These are phyloP conservation scores for Verticillium albo-atrum DNA, from an alignment of 2,329 filamentous ascomycete species.

Conservation along the genomic window DNA sequence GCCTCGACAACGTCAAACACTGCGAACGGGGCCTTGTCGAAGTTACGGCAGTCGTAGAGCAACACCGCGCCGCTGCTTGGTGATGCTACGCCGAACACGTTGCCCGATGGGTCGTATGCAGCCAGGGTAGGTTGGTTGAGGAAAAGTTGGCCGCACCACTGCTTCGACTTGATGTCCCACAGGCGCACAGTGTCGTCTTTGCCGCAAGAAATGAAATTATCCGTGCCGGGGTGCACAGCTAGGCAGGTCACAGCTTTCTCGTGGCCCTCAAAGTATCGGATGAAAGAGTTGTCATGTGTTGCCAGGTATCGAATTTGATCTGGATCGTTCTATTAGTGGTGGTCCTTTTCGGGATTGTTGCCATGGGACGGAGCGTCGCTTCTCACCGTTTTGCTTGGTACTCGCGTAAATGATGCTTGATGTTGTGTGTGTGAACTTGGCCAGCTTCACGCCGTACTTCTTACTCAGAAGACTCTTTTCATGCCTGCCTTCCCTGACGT, in stretches of 20 bases:
- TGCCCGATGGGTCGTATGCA: constrained; percentile 88
- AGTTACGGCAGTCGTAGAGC: constrained; percentile 91
- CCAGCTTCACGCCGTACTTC: constrained; percentile 93
- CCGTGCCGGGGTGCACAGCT: constrained; percentile 76
- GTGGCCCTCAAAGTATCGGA: constrained; percentile 94
- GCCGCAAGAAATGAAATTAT: constrained; percentile 89
- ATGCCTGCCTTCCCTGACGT: constrained; percentile 82
- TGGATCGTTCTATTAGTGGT: neutral
- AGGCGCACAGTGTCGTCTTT: constrained; percentile 87
- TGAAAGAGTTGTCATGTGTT: constrained; percentile 93
- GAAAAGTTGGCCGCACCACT: constrained; percentile 75
- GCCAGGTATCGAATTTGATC: constrained; percentile 69
- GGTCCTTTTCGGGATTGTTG: neutral
- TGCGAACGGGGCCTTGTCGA: constrained; percentile 84
- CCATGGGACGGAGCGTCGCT: neutral
- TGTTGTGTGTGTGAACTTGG: constrained; percentile 88
- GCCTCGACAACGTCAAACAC: constrained; percentile 73
- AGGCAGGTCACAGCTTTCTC: constrained; percentile 79
- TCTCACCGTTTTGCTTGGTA: constrained; percentile 82
- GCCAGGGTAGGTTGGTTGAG: constrained; percentile 77
- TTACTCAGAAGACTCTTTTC: constrained; percentile 89
- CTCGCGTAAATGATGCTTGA: constrained; percentile 93
- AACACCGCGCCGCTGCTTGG: constrained; percentile 74
- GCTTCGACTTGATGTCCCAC: constrained; percentile 81
- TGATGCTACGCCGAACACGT: constrained; percentile 85